A percentile compares a stretch with the other conserved stretches of the same genome.
These are phyloP conservation scores for Fusarium sulawesiense DNA, from an alignment of 2,329 filamentous ascomycete species.

Conservation along the genomic window DNA sequence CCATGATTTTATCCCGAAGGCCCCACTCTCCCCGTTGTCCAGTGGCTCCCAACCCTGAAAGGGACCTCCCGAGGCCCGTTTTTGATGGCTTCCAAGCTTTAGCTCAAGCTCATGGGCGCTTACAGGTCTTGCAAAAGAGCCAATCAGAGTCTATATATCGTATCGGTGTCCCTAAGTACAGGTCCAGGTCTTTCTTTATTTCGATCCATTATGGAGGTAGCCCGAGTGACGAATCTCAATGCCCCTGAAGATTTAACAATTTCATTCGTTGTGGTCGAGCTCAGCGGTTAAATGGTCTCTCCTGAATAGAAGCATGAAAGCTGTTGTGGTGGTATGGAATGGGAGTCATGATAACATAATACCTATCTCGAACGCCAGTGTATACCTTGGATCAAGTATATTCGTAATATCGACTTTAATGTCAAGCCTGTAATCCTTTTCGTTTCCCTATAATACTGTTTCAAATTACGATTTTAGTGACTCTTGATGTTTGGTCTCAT, in stretches of 20 bases:
- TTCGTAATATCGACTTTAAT: background rate
- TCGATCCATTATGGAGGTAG: constrained; percentile 12
- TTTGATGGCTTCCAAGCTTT: constrained; percentile 28
- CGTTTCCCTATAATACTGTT: background rate
- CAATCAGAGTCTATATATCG: constrained; percentile 36
- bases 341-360: background rate
- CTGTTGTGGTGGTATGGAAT: background rate
- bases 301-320: background rate
- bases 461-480: background rate
- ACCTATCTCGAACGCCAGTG: background rate
- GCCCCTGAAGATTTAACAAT: constrained; percentile 18
- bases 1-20: constrained; percentile 27
- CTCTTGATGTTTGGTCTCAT: background rate
- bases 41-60: constrained; percentile 37
- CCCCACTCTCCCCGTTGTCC: constrained; percentile 17
- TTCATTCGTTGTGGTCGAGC: background rate
- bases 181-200: constrained; percentile 1
- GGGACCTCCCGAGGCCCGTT: constrained; percentile 34
- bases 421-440: background rate
- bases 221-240: constrained; percentile 11
- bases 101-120: constrained; percentile 44
- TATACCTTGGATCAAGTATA: background rate
- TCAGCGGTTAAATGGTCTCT: constrained; percentile 12
- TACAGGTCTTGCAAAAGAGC: constrained; percentile 36
- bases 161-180: constrained; percentile 20